Base-by-base conservation (phyloP, 73 alveolate species). In the Stentor roeselii region DNA sequence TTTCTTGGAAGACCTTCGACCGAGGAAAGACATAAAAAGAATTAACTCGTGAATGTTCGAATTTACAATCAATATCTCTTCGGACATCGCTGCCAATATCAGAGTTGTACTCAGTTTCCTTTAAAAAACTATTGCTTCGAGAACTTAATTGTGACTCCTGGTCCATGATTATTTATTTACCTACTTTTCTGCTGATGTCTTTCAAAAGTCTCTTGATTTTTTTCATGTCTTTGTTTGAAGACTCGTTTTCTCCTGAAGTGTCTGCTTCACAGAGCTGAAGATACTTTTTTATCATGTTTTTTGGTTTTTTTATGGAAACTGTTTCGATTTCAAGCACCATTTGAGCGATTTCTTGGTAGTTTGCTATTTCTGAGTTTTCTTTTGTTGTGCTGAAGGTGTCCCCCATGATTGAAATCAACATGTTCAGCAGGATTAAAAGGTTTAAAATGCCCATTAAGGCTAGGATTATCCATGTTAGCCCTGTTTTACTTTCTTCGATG, bases 371-470 rank as follows among this genome's bases (percentile, higher is more conserved):
- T 0, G 80, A 21, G 37, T 34, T 67, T 67, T 67, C 80, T 34
- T 34, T 21, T 1, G 34, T 40, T 34, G 2, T 67, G 11, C 80
- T 32, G 34, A 67, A 67, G 34, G 80, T 67, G 37, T 67, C 80
- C 27, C 80, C 80, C 80, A 67, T 67, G 34, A 67, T 67, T 30
- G 80, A n/a, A 32, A 67, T 67, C 37, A 67, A 34, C 41, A 67
- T 21, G 2, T 67, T 67, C 37, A 67, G 2, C 80, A 67, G 11
- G 2, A 67, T 34, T 27, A 67, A 27, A 15, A 67, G 15, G 34
- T 67, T 67, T n/a, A 2, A 21, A 21, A 67, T 34, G 34, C 41
- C 34, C n/a, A 32, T 32, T 1, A 67, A 2, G 50, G 34, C 11
- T 1, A 67, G 34, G 41, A 21, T 21, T 0, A 67, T 2, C 80